A percentile compares a stretch with the other conserved stretches of the same genome.
Evolutionary conservation across 1,284 basidiomycete species (phyloP).

Genomic region (Irpex sp.): DNA sequence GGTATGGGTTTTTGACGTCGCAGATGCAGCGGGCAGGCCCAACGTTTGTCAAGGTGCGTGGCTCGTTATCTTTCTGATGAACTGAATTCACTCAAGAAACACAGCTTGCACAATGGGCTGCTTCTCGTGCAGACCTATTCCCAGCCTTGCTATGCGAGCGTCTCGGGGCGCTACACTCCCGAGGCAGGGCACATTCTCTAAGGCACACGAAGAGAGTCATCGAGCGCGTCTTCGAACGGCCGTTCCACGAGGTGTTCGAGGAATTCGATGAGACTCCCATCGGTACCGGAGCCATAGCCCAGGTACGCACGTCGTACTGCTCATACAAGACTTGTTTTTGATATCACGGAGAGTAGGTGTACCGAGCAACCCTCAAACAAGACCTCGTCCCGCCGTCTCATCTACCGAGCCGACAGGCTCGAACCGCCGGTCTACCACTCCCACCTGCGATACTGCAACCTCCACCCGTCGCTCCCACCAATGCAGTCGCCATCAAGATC

Average conservation of each 20-base stretch:
- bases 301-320: slow-evolving; percentile 47
- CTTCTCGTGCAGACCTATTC: slow-evolving; percentile 92
- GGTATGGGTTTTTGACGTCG: slow-evolving; percentile 87
- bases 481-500: slow-evolving; percentile 93
- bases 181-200: slow-evolving; percentile 82
- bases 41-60: slow-evolving; percentile 90
- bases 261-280: slow-evolving; percentile 87
- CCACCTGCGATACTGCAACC: slow-evolving; percentile 55
- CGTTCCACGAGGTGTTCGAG: slow-evolving; percentile 90
- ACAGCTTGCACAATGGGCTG: slow-evolving; percentile 97
- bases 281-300: slow-evolving; percentile 97
- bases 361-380: slow-evolving; percentile 80
- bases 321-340: neutral
- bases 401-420: slow-evolving; percentile 59
- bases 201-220: slow-evolving; percentile 82
- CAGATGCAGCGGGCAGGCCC: slow-evolving; percentile 96
- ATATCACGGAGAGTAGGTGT: slow-evolving; percentile 51
- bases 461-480: slow-evolving; percentile 67
- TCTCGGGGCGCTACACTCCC: slow-evolving; percentile 88
- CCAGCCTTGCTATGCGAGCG: slow-evolving; percentile 87
- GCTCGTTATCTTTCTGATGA: neutral
- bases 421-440: slow-evolving; percentile 43
- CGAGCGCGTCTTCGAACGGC: slow-evolving; percentile 78
- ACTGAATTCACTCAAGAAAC: neutral
- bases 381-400: slow-evolving; percentile 84